Evolutionary conservation across 2,329 filamentous ascomycete genomes (phyloP), one percentile per base, ranked within the genome.

Genomic region (Verticillium alfalfae): DNA sequence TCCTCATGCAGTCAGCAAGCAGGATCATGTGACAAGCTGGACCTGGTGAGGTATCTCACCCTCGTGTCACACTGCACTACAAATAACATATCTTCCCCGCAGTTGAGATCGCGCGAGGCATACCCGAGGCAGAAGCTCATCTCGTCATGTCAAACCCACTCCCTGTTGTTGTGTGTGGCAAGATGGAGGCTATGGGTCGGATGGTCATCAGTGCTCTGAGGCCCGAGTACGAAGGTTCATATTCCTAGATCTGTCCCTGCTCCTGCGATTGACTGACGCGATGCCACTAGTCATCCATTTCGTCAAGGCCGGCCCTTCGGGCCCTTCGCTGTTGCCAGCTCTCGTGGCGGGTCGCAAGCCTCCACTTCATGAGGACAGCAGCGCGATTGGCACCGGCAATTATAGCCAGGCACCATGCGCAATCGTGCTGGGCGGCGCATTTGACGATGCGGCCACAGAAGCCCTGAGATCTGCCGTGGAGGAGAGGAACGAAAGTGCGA

Each of bases 201-300:
- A 58, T 61, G 18, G 67, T 70, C 39, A 68, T 70, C 34, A 62
- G 62, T 26, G 66, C 65, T 22, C 59, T 71, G 34, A 68, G 66
- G 58, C 69, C 69, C 3, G 68, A 70, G 34, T 69, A 67, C 31
- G 68, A 70, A 38, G 69, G 69, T 69, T 12, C 26, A 68, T 54
- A 8, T 16, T 54, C 38, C 5, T 7, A 5, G 13, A 22, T 13
- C 7, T 6, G 18, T 13, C 10, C 15, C 52, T 3, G n/a, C 34
- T 22, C 26, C 37, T 58, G 26, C 26, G 5, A 1, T 31, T 31
- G 36, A 13, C 58, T 37, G 9, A 60, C 52, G 1, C 49, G 22
- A 12, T 18, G 57, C 10, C 4, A 39, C 9, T 12, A 66, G 62
- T 64, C 45, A 54, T 65, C 39, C 65, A 66, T 37, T 66, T 65